Base-by-base conservation (phyloP, 2,329 filamentous ascomycete species). In the Podosphaera xanthii region DNA sequence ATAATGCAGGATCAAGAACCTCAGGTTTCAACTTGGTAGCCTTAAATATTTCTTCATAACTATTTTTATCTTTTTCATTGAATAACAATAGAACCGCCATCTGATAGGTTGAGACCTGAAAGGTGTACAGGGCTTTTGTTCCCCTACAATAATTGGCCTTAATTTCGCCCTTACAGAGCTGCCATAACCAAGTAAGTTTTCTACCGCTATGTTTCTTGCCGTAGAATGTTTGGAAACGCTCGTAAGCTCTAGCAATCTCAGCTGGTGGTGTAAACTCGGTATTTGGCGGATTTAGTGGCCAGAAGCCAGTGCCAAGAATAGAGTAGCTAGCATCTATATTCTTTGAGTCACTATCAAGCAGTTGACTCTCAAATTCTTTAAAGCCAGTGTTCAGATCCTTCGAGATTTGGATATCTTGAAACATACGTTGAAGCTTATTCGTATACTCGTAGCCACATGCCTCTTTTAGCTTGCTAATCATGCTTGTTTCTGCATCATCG, bases 401-500 rank as follows among this genome's bases (percentile, higher is more conserved):
- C 63, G 91, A 97, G 57, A 95, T 95, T 71, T 98, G 92, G 76
- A 98, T 96, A 69, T 98, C 92, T 71, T 97, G 91, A 79, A 97
- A 98, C 92, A 98, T 98, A 69, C 94, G 88, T 74, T 97, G 91
- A 53, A 98, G 79, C 75, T 97, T 97, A 77, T 97, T 98, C 65
- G 92, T 98, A 73, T 98, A 98, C 71, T 98, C 92, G 66, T 96
- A 98, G 67, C 92, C 92, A 69, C 92, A 97, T 0, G 92, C 91
- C 69, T 98, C 92, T 75, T 98, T 98, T 64, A 98, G 77, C 74
- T 97, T 98, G 75, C 87, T 90, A 71, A 98, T 98, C 92, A 98
- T 98, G 74, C 88, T 96, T 0, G 89, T 96, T 75, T 98, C 92
- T 1, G 92, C 91, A 72, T 98, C 92, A 65, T 95, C 90, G 2